Evolutionary conservation across 1,284 basidiomycete genomes (phyloP).

Genomic region (Dichomitus squalens): DNA sequence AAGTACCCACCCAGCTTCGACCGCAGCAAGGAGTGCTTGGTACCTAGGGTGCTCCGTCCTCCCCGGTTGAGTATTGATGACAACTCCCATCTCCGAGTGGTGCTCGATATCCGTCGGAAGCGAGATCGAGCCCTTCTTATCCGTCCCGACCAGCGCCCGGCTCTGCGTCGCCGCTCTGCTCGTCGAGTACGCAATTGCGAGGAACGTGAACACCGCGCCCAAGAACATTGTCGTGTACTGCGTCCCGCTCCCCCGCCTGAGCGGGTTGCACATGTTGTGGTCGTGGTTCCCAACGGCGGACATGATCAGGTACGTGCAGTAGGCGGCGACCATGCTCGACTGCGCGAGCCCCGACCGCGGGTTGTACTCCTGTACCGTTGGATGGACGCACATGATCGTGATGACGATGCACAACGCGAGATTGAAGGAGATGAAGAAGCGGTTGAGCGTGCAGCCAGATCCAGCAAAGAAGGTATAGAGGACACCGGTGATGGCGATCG

Average conservation of each 20-base stretch:
- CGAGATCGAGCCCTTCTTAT: conserved; percentile 64
- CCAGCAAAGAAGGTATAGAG: conserved; percentile 93
- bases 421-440: conserved; percentile 96
- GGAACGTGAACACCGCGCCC: conserved; percentile 95
- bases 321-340: conserved; percentile 94
- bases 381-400: conserved; percentile 85
- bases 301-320: conserved; percentile 95
- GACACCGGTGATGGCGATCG: conserved; percentile 84
- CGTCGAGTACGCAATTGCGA: conserved; percentile 98
- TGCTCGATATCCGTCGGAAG: conserved; percentile 58
- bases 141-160: conserved; percentile 84
- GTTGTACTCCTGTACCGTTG: conserved; percentile 90
- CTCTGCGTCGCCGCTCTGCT: conserved; percentile 95
- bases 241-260: conserved; percentile 66
- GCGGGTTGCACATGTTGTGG: conserved; percentile 87
- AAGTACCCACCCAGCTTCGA: conserved; percentile 82
- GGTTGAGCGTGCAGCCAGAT: conserved; percentile 87
- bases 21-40: conserved; percentile 93
- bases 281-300: conserved; percentile 95
- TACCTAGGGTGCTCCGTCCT: conserved; percentile 89
- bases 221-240: conserved; percentile 88
- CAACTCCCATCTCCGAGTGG: conserved; percentile 66
- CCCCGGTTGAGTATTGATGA: conserved; percentile 83
- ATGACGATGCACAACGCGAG: conserved; percentile 80
- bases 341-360: conserved; percentile 95